Conservation (phyloP, 495 filamentous ascomycete genomes). For the Physcia stellaris region DNA sequence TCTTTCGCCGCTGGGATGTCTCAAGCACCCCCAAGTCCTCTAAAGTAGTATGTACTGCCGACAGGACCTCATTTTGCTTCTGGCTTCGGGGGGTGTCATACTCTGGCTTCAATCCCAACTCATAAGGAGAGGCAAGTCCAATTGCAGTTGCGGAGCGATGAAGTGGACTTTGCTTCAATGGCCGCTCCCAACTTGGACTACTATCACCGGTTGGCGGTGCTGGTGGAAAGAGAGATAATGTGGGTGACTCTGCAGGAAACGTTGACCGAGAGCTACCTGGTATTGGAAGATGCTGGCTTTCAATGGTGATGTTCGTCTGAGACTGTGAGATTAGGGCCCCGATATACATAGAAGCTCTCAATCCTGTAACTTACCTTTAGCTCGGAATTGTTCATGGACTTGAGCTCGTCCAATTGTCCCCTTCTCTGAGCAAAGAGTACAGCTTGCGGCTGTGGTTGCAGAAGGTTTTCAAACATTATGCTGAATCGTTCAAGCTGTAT, state of each 20-base stretch:
- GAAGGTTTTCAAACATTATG: conserved; percentile 78
- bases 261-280: conserved; percentile 40
- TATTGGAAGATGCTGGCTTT: conserved; percentile 10
- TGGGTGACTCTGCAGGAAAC: conserved; percentile 40
- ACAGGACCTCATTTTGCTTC: conserved; percentile 5
- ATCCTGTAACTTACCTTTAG: neutral
- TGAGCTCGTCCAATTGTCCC: conserved; percentile 51
- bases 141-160: conserved; percentile 48
- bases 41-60: no score
- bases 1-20: no score
- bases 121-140: conserved; percentile 32
- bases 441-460: conserved; percentile 32
- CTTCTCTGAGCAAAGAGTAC: conserved; percentile 53
- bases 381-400: conserved; percentile 11
- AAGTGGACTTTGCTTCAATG: conserved; percentile 31
- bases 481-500: conserved; percentile 81
- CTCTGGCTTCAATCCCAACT: no score
- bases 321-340: neutral
- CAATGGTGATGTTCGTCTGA: neutral
- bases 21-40: no score
- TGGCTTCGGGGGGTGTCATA: conserved; percentile 1
- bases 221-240: conserved; percentile 50
- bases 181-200: conserved; percentile 23
- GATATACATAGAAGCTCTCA: neutral
- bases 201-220: conserved; percentile 30